Evolutionary conservation across 371 early-diverging fungal species (phyloP).

Genomic region (Cladochytrium tenue): DNA sequence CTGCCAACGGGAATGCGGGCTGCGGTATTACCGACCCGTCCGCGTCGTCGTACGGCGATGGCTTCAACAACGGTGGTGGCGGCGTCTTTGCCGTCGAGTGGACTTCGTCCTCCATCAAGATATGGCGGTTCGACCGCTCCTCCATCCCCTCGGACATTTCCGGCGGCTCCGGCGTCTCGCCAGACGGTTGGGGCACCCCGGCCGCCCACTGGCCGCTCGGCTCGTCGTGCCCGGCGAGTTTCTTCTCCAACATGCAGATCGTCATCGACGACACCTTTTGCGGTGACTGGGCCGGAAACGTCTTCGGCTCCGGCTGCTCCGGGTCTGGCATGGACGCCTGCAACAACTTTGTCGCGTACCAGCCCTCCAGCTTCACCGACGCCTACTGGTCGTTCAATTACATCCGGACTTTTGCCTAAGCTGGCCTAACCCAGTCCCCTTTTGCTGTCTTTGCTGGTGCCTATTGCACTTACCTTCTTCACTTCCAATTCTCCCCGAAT

Average conservation of each 20-base stretch:
- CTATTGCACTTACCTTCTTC: too few species aligned
- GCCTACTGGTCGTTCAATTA: not conserved
- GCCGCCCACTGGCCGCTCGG: constrained; percentile 28
- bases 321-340: not conserved
- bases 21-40: constrained; percentile 21
- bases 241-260: constrained; percentile 4
- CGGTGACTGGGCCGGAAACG: constrained; percentile 14
- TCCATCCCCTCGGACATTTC: constrained; percentile 41
- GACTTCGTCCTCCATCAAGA: constrained; percentile 28
- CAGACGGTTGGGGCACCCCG: constrained; percentile 34
- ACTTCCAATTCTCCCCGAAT: too few species aligned
- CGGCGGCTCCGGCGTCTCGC: constrained; percentile 24
- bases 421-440: too few species aligned
- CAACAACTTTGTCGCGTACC: not conserved
- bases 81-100: constrained; percentile 44
- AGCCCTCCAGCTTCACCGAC: not conserved
- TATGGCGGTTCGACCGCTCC: constrained; percentile 36
- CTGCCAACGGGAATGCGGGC: constrained; percentile 28
- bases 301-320: not conserved
- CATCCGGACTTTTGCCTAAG: not conserved
- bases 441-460: too few species aligned
- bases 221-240: constrained; percentile 2
- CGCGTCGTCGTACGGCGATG: constrained; percentile 28
- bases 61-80: constrained; percentile 38
- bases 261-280: constrained; percentile 9